These are phyloP conservation scores for Phellopilus nigrolimitatus DNA, from an alignment of 1,284 basidiomycete species.

Conservation along the genomic window DNA sequence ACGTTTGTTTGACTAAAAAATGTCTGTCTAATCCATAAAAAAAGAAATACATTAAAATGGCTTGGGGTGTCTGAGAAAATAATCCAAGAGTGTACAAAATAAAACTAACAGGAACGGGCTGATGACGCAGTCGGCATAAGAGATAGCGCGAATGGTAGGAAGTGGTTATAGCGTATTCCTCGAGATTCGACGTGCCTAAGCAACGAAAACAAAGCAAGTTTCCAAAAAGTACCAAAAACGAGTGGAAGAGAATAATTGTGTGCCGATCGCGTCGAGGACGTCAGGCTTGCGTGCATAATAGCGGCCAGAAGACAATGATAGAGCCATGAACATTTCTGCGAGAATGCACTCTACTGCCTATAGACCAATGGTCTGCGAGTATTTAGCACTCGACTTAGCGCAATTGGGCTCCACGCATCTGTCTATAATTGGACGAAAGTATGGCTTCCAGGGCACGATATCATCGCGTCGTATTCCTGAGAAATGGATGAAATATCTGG, in stretches of 20 bases:
- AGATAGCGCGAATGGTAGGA: constrained; percentile 80
- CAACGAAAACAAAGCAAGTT: constrained; percentile 76
- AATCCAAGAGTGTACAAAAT: constrained; percentile 74
- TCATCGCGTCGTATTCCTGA: constrained; percentile 97
- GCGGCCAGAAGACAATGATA: constrained; percentile 97
- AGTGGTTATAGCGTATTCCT: constrained; percentile 16
- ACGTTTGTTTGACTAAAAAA: too few relatives aligned
- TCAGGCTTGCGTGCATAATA: constrained; percentile 99
- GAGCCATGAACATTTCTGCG: constrained; percentile 94
- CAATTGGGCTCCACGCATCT: constrained; percentile 28
- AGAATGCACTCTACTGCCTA: constrained; percentile 99
- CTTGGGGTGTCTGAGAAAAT: background rate
- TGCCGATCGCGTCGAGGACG: constrained; percentile 95
- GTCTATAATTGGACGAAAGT: constrained; percentile 93
- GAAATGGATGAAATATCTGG: constrained; percentile 30
- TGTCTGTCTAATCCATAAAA: background rate
- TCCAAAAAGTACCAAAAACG: constrained; percentile 39
- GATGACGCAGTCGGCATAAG: constrained; percentile 94
- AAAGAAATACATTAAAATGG: background rate
- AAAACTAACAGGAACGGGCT: constrained; percentile 92
- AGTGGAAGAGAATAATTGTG: constrained; percentile 52
- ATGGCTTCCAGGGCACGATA: constrained; percentile 97
- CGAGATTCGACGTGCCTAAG: constrained; percentile 36
- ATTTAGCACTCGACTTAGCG: constrained; percentile 1
- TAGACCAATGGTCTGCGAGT: constrained; percentile 88